Conservation (phyloP, 2,329 filamentous ascomycete species). For the Boeremia lycopersici region DNA sequence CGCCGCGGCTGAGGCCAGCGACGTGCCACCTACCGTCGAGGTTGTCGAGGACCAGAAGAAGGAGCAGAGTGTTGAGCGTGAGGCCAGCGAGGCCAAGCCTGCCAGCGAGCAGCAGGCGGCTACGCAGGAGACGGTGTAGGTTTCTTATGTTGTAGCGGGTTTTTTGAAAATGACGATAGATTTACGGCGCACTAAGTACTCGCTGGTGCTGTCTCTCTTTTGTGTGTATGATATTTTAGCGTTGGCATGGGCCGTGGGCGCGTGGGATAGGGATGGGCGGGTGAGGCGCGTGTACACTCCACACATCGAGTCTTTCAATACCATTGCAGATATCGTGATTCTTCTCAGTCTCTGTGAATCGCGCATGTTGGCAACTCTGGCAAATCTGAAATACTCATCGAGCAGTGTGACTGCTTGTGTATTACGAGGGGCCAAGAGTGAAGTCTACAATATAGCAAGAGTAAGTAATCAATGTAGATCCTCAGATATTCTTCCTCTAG, state of each 20-base stretch:
- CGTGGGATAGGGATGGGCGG: background rate
- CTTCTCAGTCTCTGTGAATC: background rate
- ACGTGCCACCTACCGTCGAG: conserved; percentile 49
- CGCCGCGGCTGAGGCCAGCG: conserved; percentile 46
- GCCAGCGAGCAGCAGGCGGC: conserved; percentile 48
- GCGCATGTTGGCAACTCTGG: background rate
- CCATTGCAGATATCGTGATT: background rate
- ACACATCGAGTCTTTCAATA: conserved; percentile 6
- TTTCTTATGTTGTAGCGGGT: conserved; percentile 7
- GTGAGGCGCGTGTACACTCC: background rate
- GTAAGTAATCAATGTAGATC: too few relatives aligned
- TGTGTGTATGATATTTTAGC: conserved; percentile 22
- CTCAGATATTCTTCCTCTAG: too few relatives aligned
- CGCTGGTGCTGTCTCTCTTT: conserved; percentile 4
- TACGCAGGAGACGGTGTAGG: conserved; percentile 31
- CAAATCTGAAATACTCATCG: too few relatives aligned
- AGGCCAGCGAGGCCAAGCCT: conserved; percentile 44
- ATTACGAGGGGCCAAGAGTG: too few relatives aligned
- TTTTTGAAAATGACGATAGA: conserved; percentile 2
- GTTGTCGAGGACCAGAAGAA: conserved; percentile 51
- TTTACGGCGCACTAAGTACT: background rate
- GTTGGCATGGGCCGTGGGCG: conserved; percentile 12
- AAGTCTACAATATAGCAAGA: too few relatives aligned
- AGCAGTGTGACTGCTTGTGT: too few relatives aligned
- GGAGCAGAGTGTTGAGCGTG: conserved; percentile 51